phyloP scores from a whole-genome alignment of 2,329 filamentous ascomycete genomes.

The Escovopsis weberi region DNA sequence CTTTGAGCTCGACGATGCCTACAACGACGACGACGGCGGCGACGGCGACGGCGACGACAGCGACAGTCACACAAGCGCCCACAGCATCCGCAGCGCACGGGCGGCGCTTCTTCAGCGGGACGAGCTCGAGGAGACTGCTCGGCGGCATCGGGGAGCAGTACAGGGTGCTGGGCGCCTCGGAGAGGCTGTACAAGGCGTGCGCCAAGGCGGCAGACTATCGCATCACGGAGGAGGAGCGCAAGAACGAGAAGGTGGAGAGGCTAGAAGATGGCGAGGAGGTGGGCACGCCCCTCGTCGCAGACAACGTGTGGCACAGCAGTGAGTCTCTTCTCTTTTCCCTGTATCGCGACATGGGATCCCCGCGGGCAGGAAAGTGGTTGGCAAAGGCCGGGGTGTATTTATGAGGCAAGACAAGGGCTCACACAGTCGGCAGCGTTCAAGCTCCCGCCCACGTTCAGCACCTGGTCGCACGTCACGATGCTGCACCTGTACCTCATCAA shows the following conservation, averaged over 20 bases:
- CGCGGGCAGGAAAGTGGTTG: no score
- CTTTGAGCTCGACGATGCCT: not conserved
- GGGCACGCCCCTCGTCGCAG: slow-evolving; percentile 29
- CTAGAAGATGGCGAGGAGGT: slow-evolving; percentile 71
- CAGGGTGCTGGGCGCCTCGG: slow-evolving; percentile 63
- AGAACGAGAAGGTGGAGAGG: slow-evolving; percentile 51
- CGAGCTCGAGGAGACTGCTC: slow-evolving; percentile 18
- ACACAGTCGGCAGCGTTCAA: slow-evolving; percentile 44
- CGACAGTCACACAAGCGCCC: not conserved
- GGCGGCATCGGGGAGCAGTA: slow-evolving; percentile 37
- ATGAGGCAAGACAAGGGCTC: slow-evolving; percentile 1
- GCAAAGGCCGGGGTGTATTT: no score
- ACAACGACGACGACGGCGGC: not conserved
- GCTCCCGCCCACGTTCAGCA: slow-evolving; percentile 77
- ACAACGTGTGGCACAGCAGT: slow-evolving; percentile 61
- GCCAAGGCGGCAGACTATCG: slow-evolving; percentile 59
- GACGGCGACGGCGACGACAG: slow-evolving; percentile 1
- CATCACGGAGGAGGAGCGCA: slow-evolving; percentile 52
- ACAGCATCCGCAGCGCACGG: no score
- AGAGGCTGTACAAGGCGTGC: slow-evolving; percentile 65
- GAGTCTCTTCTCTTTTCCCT: slow-evolving; percentile 14
- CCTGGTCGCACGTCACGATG: slow-evolving; percentile 93
- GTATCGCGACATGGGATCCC: no score
- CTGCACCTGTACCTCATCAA: slow-evolving; percentile 90
- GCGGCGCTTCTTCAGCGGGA: slow-evolving; percentile 22